Percentiles rank a stretch among this genome's conserved stretches.
Evolutionary conservation across 164 flowering plant genomes (phyloP).

Genomic region (Buxus sempervirens): DNA sequence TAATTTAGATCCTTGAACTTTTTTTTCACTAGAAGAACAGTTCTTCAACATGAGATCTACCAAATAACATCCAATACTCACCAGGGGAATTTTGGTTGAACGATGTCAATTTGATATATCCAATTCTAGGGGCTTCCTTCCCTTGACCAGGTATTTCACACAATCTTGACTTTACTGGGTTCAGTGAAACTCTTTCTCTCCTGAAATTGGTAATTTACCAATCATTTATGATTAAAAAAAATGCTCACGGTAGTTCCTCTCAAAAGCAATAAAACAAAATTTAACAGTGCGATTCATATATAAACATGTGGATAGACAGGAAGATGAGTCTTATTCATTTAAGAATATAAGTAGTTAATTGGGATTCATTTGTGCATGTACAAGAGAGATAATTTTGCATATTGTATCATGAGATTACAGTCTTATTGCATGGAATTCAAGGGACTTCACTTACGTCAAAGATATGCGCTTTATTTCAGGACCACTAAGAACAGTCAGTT

Average conservation of each 20-base stretch:
- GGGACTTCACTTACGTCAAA: conserved; percentile 52
- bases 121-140: conserved; percentile 63
- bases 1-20: neutral
- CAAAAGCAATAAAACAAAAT: neutral
- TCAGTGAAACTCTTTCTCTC: conserved; percentile 77
- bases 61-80: conserved; percentile 25
- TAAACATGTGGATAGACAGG: too few relatives aligned
- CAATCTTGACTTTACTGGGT: conserved; percentile 83
- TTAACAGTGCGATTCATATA: neutral
- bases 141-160: conserved; percentile 63
- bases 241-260: neutral
- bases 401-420: too few relatives aligned
- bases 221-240: neutral
- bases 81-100: conserved; percentile 92
- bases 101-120: conserved; percentile 86
- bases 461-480: conserved; percentile 51
- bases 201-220: conserved; percentile 33
- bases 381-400: neutral
- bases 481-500: conserved; percentile 67
- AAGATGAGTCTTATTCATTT: neutral
- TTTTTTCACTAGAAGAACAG: neutral
- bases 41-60: conserved; percentile 8
- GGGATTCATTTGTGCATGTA: neutral
- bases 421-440: too few relatives aligned
- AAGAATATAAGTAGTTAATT: too few relatives aligned